Evolutionary conservation across 2,329 filamentous ascomycete genomes (phyloP).

Genomic region (Colletotrichum theobromicola): DNA sequence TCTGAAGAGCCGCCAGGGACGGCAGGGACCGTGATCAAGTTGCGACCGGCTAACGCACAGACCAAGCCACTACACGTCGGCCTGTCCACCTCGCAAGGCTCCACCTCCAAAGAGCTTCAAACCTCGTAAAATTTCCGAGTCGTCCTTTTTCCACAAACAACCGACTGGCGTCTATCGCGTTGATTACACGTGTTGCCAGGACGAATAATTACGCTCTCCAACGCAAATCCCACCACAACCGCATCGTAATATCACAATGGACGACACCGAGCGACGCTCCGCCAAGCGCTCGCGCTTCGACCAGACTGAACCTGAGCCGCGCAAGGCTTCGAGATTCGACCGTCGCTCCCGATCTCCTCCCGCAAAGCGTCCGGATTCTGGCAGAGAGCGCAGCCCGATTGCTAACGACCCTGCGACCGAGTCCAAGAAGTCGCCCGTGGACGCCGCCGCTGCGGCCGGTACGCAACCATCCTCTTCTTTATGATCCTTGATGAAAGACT

Average conservation of each 20-base stretch:
- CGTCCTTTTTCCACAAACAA: neutral
- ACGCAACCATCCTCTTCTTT: slow-evolving; percentile 29
- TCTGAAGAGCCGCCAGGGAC: neutral
- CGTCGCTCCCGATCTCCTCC: slow-evolving; percentile 87
- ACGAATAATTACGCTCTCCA: neutral
- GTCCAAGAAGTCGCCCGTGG: slow-evolving; percentile 56
- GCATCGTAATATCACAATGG: slow-evolving; percentile 51
- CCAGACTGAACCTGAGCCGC: slow-evolving; percentile 83
- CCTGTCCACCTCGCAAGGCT: slow-evolving; percentile 6
- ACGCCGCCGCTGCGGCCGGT: slow-evolving; percentile 83
- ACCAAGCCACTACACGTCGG: neutral
- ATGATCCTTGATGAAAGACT: neutral
- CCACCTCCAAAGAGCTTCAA: slow-evolving; percentile 19
- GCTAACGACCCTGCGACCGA: slow-evolving; percentile 46
- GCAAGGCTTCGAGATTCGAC: slow-evolving; percentile 82
- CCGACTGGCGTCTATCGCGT: neutral
- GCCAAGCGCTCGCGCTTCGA: slow-evolving; percentile 93
- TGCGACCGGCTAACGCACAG: slow-evolving; percentile 1
- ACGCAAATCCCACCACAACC: neutral
- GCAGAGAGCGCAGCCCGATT: slow-evolving; percentile 83
- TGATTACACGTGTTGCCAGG: neutral
- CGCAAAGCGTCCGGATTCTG: slow-evolving; percentile 67
- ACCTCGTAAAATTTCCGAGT: slow-evolving; percentile 14
- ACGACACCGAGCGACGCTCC: slow-evolving; percentile 75
- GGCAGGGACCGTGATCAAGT: neutral